Evolutionary conservation across 352 stramenopile species (phyloP).

Genomic region (Phytophthora palmivora): DNA sequence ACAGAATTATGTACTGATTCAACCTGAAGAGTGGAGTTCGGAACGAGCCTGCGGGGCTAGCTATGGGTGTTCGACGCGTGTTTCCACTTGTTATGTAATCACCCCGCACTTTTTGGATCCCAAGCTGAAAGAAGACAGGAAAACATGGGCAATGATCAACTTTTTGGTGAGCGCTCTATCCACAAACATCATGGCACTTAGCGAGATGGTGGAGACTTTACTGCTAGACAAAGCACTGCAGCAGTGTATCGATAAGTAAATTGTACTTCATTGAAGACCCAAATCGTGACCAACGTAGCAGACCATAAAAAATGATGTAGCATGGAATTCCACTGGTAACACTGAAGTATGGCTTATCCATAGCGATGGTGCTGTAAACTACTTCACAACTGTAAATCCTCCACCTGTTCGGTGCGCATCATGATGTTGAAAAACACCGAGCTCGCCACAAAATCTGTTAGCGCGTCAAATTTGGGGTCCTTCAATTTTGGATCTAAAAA

Average conservation of each 20-base stretch:
- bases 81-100: conserved; percentile 61
- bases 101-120: conserved; percentile 48
- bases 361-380: background rate
- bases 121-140: conserved; percentile 32
- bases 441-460: conserved; percentile 50
- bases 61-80: conserved; percentile 38
- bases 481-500: conserved; percentile 34
- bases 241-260: conserved; percentile 5
- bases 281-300: too few relatives aligned
- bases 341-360: background rate
- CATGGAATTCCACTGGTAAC: too few relatives aligned
- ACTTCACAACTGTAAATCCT: conserved; percentile 39
- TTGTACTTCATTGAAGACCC: too few relatives aligned
- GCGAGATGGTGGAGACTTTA: conserved; percentile 55
- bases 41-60: background rate
- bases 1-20: conserved; percentile 66
- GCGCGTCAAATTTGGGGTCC: conserved; percentile 29
- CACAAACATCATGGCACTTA: conserved; percentile 42
- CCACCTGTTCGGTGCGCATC: conserved; percentile 43
- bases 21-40: conserved; percentile 34
- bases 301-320: too few relatives aligned
- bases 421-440: conserved; percentile 38
- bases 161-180: conserved; percentile 48
- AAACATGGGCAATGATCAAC: conserved; percentile 43
- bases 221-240: conserved; percentile 35